These are phyloP conservation scores for Skeletonema menzelii DNA, from an alignment of 108 stramenopile species.

Conservation along the genomic window DNA sequence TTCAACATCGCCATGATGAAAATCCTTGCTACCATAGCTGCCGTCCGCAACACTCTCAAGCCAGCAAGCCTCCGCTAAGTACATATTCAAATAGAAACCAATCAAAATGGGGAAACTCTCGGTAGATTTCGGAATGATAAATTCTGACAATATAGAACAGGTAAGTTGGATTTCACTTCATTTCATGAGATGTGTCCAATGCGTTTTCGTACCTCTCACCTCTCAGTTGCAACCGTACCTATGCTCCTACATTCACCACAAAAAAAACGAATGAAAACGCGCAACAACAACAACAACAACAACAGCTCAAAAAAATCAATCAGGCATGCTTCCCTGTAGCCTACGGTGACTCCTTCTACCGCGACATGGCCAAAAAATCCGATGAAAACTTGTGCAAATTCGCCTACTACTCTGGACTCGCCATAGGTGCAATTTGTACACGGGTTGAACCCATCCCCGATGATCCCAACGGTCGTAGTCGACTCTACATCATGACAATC, in stretches of 20 bases:
- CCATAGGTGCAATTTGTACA: constrained; percentile 85
- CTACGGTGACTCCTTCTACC: constrained; percentile 91
- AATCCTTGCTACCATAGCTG: no score
- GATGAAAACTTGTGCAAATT: constrained; percentile 75
- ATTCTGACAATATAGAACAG: constrained; percentile 78
- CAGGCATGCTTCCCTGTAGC: constrained; percentile 87
- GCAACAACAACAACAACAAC: constrained; percentile 42
- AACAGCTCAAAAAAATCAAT: constrained; percentile 79
- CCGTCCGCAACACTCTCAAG: not conserved
- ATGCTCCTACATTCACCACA: no score
- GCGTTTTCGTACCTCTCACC: no score
- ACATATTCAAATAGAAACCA: not conserved
- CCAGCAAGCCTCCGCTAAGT: not conserved
- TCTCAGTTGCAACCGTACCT: no score
- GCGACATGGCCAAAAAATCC: constrained; percentile 62
- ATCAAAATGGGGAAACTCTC: constrained; percentile 19
- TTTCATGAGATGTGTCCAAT: no score
- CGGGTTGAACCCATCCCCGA: constrained; percentile 63
- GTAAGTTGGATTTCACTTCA: constrained; percentile 22
- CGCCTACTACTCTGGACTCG: constrained; percentile 87
- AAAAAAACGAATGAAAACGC: no score
- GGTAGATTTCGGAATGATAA: constrained; percentile 77
- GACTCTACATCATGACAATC: constrained; percentile 96
- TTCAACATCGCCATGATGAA: no score
- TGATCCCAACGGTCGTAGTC: constrained; percentile 32